Base-by-base conservation (phyloP, 179 eudicot genomes). In the Beta lomatogona region DNA sequence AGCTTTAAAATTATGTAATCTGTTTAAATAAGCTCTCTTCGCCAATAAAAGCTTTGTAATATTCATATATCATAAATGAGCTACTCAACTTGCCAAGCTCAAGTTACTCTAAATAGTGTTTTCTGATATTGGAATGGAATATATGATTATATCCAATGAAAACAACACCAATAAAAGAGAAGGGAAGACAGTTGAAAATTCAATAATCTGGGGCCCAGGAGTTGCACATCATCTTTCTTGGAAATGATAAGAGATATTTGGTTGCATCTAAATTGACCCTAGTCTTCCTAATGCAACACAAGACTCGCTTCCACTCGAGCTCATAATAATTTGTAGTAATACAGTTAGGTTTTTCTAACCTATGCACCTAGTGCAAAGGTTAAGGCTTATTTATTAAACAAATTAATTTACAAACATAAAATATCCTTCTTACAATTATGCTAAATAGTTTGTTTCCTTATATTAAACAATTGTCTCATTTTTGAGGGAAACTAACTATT, bases 141-240 rank as follows among this genome's bases (percentile, higher is more conserved):
- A n/a, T 9, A 22, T 73, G 61, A 53, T 73, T 18, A 41, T 18
- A 41, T 41, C 25, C 15, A 31, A 72, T 2, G 6, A 46, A 2
- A 16, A 74, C 4, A 19, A 28, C 3, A 18, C 9, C 0, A 11
- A 44, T 19, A 31, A 45, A 28, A 5, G 65, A 58, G 25, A 19
- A 15, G 58, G 36, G 60, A 72, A 16, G 10, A 41, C 53, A 72
- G 68, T 81, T 76, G 75, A 36, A 64, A 45, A 75, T 66, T 66
- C n/a, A 81, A 55, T 81, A 9, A 66, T 18, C 41, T 81, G 79
- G 83, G 71, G 0, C 79, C 83, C 79, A 45, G 2, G 15, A 63
- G 19, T 75, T 36, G 58, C 75, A n/a, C 31, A 25, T 25, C 21
- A 64, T 11, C 41, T 71, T 21, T 25, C 28, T 71, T 44, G 75